Base-by-base conservation (phyloP, 352 stramenopile genomes). In the Globisporangium rhizosaccharum region DNA sequence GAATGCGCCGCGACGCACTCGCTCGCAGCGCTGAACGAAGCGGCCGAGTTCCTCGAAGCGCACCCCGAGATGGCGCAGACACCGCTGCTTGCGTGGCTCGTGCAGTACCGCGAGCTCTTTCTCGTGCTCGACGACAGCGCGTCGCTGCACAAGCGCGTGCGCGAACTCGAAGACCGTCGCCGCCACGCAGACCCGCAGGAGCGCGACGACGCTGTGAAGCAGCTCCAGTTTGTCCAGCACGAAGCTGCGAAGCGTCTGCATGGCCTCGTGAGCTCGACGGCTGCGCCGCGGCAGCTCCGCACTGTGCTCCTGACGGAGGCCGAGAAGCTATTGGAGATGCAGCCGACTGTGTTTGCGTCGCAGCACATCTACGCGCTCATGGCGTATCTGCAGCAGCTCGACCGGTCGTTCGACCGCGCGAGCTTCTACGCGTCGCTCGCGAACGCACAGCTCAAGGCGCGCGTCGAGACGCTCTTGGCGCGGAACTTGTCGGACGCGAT, bases 91-190 rank as follows among this genome's bases (percentile, higher is more conserved):
- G 61, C 65, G 36, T 93, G 83, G 77, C 57, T 90, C 5, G 68
- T 89, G 17, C 70, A 67, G 39, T 93, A 90, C 65, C 78, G 83
- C 5, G 82, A 93, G 59, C 72, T 90, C 15, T 62, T 73, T 44
- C 57, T 93, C 20, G 76, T 92, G 47, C 61, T 90, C 0, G 73
- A 88, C 41, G 84, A 93, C 44, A 60, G 73, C n/a, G 60, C 77
- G 51, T 72, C 76, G 6, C 68, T 89, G 61, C 54, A 64, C 42
- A 56, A 72, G 18, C 62, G 72, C 18, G 61, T 54, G 17, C 63
- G 20, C 51, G 57, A 56, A 20, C 66, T 70, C 39, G 63, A 61
- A 30, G 61, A 42, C 5, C 8, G 61, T 75, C 23, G 23, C 23
- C 39, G 53, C 59, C 20, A 15, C 56, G 71, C 7, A 2, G 5